Percentiles rank a stretch among this genome's conserved stretches.
Conservation (phyloP, 2,329 filamentous ascomycete genomes). For the Colletotrichum phormii region DNA sequence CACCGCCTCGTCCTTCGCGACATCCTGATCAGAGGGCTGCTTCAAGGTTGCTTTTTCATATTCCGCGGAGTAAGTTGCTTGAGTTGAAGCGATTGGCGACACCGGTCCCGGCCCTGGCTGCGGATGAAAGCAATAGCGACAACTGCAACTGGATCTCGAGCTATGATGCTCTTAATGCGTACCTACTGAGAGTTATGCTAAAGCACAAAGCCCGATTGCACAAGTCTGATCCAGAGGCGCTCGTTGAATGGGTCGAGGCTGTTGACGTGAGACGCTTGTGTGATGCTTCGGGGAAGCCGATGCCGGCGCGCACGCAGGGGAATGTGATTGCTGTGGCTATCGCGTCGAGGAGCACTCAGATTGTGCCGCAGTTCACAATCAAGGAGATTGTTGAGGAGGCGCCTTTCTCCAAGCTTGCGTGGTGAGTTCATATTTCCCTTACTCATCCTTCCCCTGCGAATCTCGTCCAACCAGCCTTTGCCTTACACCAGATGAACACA, state of each 20-base stretch:
- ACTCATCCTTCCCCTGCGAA: neutral
- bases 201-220: neutral
- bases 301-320: neutral
- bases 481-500: neutral
- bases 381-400: conserved; percentile 48
- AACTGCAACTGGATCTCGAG: neutral
- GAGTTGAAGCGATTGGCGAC: neutral
- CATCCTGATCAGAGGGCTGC: neutral
- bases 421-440: conserved; percentile 44
- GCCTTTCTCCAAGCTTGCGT: conserved; percentile 48
- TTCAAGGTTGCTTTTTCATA: neutral
- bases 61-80: neutral
- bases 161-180: neutral
- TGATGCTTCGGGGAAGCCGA: neutral
- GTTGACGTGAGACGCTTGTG: neutral
- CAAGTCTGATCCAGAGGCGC: neutral
- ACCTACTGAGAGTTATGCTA: neutral
- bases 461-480: neutral
- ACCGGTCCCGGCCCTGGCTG: no score
- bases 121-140: neutral
- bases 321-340: neutral
- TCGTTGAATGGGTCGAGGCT: neutral
- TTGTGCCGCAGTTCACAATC: neutral
- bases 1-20: conserved; percentile 38
- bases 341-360: neutral